These are phyloP conservation scores for Candida coleopterorum DNA, from an alignment of 805 yeast genomes.

Conservation along the genomic window DNA sequence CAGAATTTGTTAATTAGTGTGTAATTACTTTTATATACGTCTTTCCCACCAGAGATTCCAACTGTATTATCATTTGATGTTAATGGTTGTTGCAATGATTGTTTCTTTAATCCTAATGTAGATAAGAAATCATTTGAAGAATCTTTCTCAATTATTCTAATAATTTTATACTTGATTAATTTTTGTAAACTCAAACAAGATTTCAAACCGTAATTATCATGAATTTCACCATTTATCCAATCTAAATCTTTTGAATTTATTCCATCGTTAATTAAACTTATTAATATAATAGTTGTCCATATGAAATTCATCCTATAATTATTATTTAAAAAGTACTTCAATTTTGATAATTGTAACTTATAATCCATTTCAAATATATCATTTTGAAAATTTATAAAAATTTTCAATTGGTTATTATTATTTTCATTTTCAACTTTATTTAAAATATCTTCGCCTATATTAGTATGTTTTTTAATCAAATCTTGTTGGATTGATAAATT, in stretches of 20 bases:
- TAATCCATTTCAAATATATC: slow-evolving; percentile 51
- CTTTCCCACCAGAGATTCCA: slow-evolving; percentile 31
- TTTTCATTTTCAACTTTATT: slow-evolving; percentile 35
- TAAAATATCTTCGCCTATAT: slow-evolving; percentile 63
- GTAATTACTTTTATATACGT: slow-evolving; percentile 28
- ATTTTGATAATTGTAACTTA: slow-evolving; percentile 21
- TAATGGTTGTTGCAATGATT: slow-evolving; percentile 5
- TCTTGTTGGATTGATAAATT: slow-evolving; percentile 64
- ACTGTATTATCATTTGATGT: slow-evolving; percentile 15
- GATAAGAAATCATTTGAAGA: slow-evolving; percentile 20
- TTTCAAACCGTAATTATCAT: slow-evolving; percentile 62
- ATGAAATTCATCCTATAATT: slow-evolving; percentile 39
- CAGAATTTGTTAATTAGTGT: slow-evolving; percentile 39
- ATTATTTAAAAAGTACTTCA: slow-evolving; percentile 35
- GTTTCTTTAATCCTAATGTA: slow-evolving; percentile 12
- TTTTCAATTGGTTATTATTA: slow-evolving; percentile 39
- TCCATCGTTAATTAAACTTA: slow-evolving; percentile 65
- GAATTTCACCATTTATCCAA: slow-evolving; percentile 47
- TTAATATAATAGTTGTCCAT: slow-evolving; percentile 50
- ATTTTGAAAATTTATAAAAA: slow-evolving; percentile 60
- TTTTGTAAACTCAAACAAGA: slow-evolving; percentile 44
- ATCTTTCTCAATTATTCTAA: slow-evolving; percentile 26
- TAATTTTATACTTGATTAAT: slow-evolving; percentile 44
- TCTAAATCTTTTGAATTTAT: slow-evolving; percentile 60
- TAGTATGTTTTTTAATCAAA: slow-evolving; percentile 66